These are phyloP conservation scores for Phytophthora sojae DNA, from an alignment of 352 stramenopile genomes.

Conservation along the genomic window DNA sequence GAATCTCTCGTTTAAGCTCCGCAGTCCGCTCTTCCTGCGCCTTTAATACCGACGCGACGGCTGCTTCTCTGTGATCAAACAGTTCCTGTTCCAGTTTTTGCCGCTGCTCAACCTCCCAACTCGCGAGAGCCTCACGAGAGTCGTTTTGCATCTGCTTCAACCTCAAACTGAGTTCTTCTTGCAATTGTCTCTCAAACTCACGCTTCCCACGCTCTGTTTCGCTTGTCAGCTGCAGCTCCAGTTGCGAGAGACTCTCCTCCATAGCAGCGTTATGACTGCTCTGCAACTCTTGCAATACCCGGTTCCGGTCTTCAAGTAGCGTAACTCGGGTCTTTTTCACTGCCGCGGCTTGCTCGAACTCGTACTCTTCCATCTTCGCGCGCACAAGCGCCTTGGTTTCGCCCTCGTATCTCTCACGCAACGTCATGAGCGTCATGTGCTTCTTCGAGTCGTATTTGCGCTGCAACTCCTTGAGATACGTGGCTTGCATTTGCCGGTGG, in stretches of 20 bases:
- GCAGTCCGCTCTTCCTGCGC: conserved; percentile 56
- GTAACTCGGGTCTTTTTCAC: conserved; percentile 33
- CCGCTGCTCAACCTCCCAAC: conserved; percentile 58
- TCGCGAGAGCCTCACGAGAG: conserved; percentile 23
- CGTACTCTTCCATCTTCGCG: conserved; percentile 53
- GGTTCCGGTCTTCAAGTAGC: conserved; percentile 48
- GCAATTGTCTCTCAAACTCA: conserved; percentile 40
- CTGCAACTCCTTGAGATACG: conserved; percentile 61
- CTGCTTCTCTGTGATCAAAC: conserved; percentile 48
- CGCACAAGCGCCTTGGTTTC: conserved; percentile 59
- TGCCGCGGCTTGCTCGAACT: conserved; percentile 47
- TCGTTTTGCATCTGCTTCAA: conserved; percentile 48
- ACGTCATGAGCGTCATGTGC: conserved; percentile 50
- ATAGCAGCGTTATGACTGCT: conserved; percentile 45
- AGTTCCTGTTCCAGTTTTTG: conserved; percentile 57
- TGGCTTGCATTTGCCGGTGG: conserved; percentile 38
- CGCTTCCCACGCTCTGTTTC: conserved; percentile 50
- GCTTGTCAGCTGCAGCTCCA: conserved; percentile 45
- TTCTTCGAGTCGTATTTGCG: conserved; percentile 76
- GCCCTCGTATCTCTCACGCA: conserved; percentile 60
- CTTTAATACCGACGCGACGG: conserved; percentile 42
- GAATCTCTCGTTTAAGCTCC: conserved; percentile 51
- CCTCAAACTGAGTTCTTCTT: conserved; percentile 42
- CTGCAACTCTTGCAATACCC: conserved; percentile 42
- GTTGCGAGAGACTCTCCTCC: conserved; percentile 46